Evolutionary conservation across 2,329 filamentous ascomycete genomes (phyloP), one percentile per base, ranked within the genome.

Genomic region (Botrytis fragariae): DNA sequence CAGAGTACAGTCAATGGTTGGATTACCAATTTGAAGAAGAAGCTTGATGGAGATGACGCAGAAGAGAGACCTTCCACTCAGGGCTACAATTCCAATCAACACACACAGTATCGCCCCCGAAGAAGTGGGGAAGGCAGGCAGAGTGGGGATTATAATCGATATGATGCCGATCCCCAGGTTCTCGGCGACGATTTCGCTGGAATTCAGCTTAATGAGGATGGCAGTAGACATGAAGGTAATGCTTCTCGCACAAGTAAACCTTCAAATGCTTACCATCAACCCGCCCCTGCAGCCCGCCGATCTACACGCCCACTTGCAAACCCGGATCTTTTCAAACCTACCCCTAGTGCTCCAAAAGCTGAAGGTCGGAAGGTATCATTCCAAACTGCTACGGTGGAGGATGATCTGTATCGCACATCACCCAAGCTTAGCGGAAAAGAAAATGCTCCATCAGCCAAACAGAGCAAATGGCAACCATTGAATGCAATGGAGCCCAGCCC

Each of bases 401-500:
- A 97, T 64, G 88, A 91, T 77, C 90, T 92, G 74, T 96, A 97
- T 81, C 89, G 91, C 73, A 85, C 87, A 18, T 90, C 90, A 68
- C 88, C 90, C 45, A 86, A 81, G 81, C 84, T 84, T 70, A 86
- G 83, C 42, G 85, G 85, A 77, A 90, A 86, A 82, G 89, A 86
- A 80, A 83, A 77, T 74, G 79, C 81, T 44, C 79, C 83, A 37
- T 81, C 85, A n/a, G 83, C 84, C 77, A 96, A 94, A 84, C 83
- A 89, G 63, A 98, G 95, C 87, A 99, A 99, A 85, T 99, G 96
- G 96, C 95, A 99, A 83, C 95, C 96, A 16, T 85, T 99, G 78
- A 94, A 95, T 20, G 88, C 91, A 0, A 90, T 98, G 22, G 93
- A 97, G 76, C 94, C 95, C 1, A 91, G 89, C 76, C 95, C 95